Evolutionary conservation across 106 monocot genomes (phyloP).

Genomic region (Dioscorea alata): DNA sequence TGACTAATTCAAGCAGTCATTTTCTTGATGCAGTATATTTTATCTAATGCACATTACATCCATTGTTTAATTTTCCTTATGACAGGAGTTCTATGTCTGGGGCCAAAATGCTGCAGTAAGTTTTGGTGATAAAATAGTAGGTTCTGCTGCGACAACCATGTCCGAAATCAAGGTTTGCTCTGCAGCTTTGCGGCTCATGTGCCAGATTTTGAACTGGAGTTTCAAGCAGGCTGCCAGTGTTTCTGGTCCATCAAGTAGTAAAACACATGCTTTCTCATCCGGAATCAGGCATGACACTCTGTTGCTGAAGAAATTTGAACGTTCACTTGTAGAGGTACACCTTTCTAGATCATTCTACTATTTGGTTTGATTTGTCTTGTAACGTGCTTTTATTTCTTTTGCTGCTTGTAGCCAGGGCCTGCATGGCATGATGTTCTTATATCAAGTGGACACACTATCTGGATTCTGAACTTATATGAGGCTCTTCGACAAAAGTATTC

Average conservation of each 20-base stretch:
- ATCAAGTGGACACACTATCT: constrained; percentile 69
- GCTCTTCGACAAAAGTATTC: constrained; percentile 50
- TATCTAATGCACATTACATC: too few species aligned
- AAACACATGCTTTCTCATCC: constrained; percentile 22
- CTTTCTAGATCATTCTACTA: constrained; percentile 10
- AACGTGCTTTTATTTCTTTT: constrained; percentile 17
- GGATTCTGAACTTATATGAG: constrained; percentile 75
- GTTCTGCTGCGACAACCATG: constrained; percentile 11
- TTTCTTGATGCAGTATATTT: too few species aligned
- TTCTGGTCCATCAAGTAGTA: constrained; percentile 19
- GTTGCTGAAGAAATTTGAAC: constrained; percentile 80
- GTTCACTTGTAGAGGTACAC: constrained; percentile 67
- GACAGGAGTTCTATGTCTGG: constrained; percentile 91
- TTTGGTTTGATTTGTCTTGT: constrained; percentile 1
- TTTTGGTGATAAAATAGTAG: constrained; percentile 43
- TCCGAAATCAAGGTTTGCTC: constrained; percentile 78
- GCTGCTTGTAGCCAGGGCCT: constrained; percentile 68
- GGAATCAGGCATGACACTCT: constrained; percentile 50
- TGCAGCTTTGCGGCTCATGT: constrained; percentile 79
- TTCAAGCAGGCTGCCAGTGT: constrained; percentile 32
- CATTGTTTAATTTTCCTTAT: constrained; percentile 3
- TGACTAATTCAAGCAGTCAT: too few species aligned
- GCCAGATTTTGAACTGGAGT: constrained; percentile 92
- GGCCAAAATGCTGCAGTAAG: constrained; percentile 68
- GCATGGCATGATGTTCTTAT: constrained; percentile 76